A percentile compares a stretch with the other conserved stretches of the same genome.
These are phyloP conservation scores for Pestalotiopsis sp. DNA, from an alignment of 2,329 filamentous ascomycete genomes.

Conservation along the genomic window DNA sequence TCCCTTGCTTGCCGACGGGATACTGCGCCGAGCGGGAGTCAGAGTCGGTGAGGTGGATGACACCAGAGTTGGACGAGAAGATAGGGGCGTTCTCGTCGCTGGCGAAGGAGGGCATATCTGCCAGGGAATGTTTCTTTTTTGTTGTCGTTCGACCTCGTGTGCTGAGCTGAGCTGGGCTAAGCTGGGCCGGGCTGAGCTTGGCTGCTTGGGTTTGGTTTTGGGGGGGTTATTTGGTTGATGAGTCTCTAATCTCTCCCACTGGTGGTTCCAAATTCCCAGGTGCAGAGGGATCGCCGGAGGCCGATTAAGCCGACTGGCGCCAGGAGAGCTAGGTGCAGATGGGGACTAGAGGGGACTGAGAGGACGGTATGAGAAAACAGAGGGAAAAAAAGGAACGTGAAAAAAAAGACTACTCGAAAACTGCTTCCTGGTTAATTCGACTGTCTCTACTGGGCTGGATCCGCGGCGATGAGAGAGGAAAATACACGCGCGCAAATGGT, in stretches of 20 bases:
- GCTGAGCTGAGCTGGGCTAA: neutral
- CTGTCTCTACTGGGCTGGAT: neutral
- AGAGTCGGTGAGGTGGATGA: constrained; percentile 33
- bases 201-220: neutral
- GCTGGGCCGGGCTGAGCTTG: neutral
- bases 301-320: constrained; percentile 5
- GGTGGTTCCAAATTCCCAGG: constrained; percentile 7
- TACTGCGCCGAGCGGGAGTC: constrained; percentile 16
- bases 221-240: neutral
- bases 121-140: constrained; percentile 5
- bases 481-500: neutral
- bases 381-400: neutral
- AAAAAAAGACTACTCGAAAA: neutral
- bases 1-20: constrained; percentile 1
- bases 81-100: constrained; percentile 41
- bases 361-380: neutral
- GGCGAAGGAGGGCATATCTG: constrained; percentile 57
- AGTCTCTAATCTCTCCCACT: neutral
- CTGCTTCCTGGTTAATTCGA: neutral
- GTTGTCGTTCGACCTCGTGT: neutral
- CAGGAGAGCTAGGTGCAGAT: neutral
- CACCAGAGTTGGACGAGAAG: constrained; percentile 30
- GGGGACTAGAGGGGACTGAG: neutral
- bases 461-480: neutral
- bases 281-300: neutral